A percentile compares a stretch with the other conserved stretches of the same genome.
These are phyloP conservation scores for Candida adriatica DNA, from an alignment of 805 yeast species.

Conservation along the genomic window DNA sequence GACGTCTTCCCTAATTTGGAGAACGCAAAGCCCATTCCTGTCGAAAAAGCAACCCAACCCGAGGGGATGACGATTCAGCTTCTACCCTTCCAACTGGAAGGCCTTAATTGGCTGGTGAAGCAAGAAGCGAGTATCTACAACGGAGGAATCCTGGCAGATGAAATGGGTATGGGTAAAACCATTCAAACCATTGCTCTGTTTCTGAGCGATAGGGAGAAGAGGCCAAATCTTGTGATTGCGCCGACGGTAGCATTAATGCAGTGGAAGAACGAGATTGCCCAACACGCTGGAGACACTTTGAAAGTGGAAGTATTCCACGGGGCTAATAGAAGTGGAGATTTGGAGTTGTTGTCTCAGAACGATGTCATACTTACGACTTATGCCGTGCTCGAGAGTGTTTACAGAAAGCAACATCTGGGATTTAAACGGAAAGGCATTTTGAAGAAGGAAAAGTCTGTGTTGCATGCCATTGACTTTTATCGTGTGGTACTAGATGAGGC, in stretches of 20 bases:
- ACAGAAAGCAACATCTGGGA: slow-evolving; percentile 76
- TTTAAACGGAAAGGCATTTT: slow-evolving; percentile 65
- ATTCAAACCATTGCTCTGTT: slow-evolving; percentile 90
- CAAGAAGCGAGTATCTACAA: slow-evolving; percentile 75
- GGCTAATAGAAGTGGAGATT: slow-evolving; percentile 54
- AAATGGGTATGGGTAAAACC: slow-evolving; percentile 99
- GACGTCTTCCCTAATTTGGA: slow-evolving; percentile 64
- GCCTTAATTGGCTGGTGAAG: slow-evolving; percentile 77
- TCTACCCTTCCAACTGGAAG: slow-evolving; percentile 91
- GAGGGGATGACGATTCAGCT: slow-evolving; percentile 63
- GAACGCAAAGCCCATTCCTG: slow-evolving; percentile 36
- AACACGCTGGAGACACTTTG: slow-evolving; percentile 68
- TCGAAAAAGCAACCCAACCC: slow-evolving; percentile 66
- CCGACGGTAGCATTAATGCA: slow-evolving; percentile 99
- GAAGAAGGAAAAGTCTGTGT: slow-evolving; percentile 66
- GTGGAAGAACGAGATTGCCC: slow-evolving; percentile 90
- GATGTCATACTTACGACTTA: slow-evolving; percentile 91
- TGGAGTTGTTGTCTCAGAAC: slow-evolving; percentile 47
- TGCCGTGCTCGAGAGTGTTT: slow-evolving; percentile 84
- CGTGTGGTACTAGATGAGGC: slow-evolving; percentile 94
- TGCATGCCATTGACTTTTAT: slow-evolving; percentile 72
- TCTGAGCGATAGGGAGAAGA: slow-evolving; percentile 55
- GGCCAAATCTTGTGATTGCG: slow-evolving; percentile 86
- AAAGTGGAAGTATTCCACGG: slow-evolving; percentile 80
- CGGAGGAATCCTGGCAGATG: slow-evolving; percentile 96